Conservation (phyloP, 148 eudicot genomes). For the Persicaria maculosa region DNA sequence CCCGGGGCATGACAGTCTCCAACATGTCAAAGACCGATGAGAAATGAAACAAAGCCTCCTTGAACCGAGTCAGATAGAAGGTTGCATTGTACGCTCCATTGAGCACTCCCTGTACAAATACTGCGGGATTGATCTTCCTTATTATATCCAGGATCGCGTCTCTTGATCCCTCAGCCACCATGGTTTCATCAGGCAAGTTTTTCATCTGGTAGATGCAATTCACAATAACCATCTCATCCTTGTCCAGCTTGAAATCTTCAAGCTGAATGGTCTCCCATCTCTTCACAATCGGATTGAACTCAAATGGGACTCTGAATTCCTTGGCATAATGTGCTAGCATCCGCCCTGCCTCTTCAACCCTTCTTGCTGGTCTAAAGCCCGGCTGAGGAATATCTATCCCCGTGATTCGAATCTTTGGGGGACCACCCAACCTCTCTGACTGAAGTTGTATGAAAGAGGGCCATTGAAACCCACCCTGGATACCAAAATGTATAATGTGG, state of each 20-base stretch:
- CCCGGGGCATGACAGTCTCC: constrained; percentile 50
- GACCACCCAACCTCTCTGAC: constrained; percentile 38
- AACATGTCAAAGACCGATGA: constrained; percentile 65
- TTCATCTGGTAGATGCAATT: constrained; percentile 46
- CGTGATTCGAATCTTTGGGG: constrained; percentile 54
- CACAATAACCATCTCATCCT: constrained; percentile 52
- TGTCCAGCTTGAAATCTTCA: constrained; percentile 48
- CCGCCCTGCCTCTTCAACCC: constrained; percentile 59
- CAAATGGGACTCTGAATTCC: constrained; percentile 49
- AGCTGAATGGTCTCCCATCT: constrained; percentile 51
- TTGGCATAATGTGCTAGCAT: constrained; percentile 52
- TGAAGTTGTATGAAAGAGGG: constrained; percentile 49
- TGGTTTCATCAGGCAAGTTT: constrained; percentile 57
- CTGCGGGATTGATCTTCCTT: constrained; percentile 40
- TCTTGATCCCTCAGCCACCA: constrained; percentile 39
- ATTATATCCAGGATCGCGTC: constrained; percentile 37
- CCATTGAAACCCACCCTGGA: constrained; percentile 67
- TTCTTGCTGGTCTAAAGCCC: constrained; percentile 56
- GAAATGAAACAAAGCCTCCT: constrained; percentile 63
- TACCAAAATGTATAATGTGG: constrained; percentile 65
- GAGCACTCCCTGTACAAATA: constrained; percentile 49
- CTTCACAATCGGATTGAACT: constrained; percentile 51
- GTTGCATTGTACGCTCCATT: constrained; percentile 60
- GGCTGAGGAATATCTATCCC: constrained; percentile 67
- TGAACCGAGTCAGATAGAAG: constrained; percentile 55